Percentiles rank a stretch among this genome's conserved stretches.
phyloP scores from a whole-genome alignment of 2,329 filamentous ascomycete species.

The Nigrospora oryzae region DNA sequence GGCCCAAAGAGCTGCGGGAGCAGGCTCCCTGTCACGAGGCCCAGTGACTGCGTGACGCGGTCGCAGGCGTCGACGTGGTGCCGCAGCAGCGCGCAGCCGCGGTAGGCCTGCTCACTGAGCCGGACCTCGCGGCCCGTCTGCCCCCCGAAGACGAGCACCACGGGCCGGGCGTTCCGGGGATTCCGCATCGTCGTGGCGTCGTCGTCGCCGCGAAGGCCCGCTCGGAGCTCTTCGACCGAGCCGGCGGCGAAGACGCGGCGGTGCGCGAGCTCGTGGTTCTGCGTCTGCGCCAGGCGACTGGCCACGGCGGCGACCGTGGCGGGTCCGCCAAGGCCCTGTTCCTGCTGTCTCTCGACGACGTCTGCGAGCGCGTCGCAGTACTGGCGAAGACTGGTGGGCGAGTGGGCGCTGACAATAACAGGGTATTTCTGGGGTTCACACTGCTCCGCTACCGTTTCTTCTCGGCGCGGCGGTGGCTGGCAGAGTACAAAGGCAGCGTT shows the following conservation, averaged over 20 bases:
- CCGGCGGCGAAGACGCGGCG: neutral
- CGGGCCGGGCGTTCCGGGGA: neutral
- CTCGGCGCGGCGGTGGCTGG: neutral
- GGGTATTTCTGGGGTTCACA: neutral
- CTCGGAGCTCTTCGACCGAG: neutral
- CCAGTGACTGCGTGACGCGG: conserved; percentile 5
- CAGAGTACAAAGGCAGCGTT: conserved; percentile 7
- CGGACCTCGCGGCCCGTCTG: neutral
- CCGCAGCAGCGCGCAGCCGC: conserved; percentile 8
- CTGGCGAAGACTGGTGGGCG: neutral
- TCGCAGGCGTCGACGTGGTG: conserved; percentile 13
- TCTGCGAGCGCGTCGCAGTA: neutral
- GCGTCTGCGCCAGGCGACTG: neutral
- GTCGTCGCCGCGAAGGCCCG: neutral
- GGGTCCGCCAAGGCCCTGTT: neutral
- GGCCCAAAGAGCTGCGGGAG: conserved; percentile 21
- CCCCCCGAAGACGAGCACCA: neutral
- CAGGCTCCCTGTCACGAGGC: conserved; percentile 11
- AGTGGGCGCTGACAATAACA: neutral
- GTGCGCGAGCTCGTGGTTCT: neutral
- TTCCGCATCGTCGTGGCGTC: neutral
- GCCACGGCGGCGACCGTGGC: neutral
- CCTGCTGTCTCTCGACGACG: neutral
- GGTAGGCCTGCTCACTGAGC: neutral
- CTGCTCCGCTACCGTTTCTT: neutral